These are phyloP conservation scores for Panellus pusillus DNA, from an alignment of 768 basidiomycete species.

Conservation along the genomic window DNA sequence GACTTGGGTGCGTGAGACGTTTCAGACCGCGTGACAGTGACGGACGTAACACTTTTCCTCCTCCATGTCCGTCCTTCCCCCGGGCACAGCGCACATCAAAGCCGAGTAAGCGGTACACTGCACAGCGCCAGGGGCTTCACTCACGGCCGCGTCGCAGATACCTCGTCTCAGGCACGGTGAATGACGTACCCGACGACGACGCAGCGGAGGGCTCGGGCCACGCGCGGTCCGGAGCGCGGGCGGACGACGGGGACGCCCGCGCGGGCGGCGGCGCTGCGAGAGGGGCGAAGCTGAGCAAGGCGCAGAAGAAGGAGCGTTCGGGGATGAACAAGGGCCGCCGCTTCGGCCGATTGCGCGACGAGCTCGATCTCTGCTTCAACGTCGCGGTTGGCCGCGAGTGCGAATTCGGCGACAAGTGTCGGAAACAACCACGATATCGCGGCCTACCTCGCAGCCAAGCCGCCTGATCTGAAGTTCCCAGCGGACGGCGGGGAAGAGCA, in stretches of 20 bases:
- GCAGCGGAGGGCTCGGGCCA: slow-evolving; percentile 58
- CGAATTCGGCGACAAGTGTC: slow-evolving; percentile 72
- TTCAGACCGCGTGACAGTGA: too few relatives aligned
- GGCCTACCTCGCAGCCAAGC: slow-evolving; percentile 76
- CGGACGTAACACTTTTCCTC: neutral
- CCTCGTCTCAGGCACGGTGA: slow-evolving; percentile 32
- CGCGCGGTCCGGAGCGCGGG: slow-evolving; percentile 23
- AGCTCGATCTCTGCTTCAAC: slow-evolving; percentile 80
- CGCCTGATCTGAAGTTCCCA: slow-evolving; percentile 62
- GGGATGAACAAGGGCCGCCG: slow-evolving; percentile 85
- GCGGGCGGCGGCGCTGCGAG: slow-evolving; percentile 28
- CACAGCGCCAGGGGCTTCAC: too few relatives aligned
- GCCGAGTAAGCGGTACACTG: slow-evolving; percentile 39
- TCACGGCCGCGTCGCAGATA: slow-evolving; percentile 31
- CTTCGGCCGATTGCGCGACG: slow-evolving; percentile 77
- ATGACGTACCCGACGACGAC: slow-evolving; percentile 47
- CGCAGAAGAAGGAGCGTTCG: slow-evolving; percentile 69
- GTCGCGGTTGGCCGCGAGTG: slow-evolving; percentile 72
- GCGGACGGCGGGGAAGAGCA: slow-evolving; percentile 27
- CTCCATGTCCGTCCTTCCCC: slow-evolving; percentile 22
- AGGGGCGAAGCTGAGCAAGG: slow-evolving; percentile 46
- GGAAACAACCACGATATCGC: slow-evolving; percentile 76
- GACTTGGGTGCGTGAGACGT: too few relatives aligned
- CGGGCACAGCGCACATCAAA: slow-evolving; percentile 57
- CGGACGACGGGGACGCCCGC: slow-evolving; percentile 12